Evolutionary conservation across 164 flowering plant genomes (phyloP).

Genomic region (Cinnamomum chago): DNA sequence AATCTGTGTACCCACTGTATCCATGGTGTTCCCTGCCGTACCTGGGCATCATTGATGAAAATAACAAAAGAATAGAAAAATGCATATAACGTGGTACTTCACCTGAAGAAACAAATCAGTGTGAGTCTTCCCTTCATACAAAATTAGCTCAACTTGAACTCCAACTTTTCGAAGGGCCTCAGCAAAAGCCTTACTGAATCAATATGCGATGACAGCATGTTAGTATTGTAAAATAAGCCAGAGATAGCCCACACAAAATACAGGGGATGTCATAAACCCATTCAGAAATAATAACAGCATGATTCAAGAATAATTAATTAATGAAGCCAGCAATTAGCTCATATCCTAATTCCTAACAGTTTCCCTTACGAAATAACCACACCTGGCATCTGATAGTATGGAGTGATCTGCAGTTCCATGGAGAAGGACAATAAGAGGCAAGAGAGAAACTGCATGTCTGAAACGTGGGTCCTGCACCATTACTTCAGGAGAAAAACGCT

Average conservation of each 20-base stretch:
- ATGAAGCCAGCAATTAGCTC: not conserved
- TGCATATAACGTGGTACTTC: constrained; percentile 9
- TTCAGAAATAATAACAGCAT: too few relatives aligned
- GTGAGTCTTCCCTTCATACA: constrained; percentile 85
- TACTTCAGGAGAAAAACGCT: constrained; percentile 70
- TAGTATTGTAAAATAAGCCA: not conserved
- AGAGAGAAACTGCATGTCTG: constrained; percentile 46
- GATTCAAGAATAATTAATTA: not conserved
- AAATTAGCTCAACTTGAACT: constrained; percentile 54
- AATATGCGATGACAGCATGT: not conserved
- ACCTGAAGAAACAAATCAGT: constrained; percentile 95
- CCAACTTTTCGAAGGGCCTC: constrained; percentile 59
- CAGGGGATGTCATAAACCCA: not conserved
- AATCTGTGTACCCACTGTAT: too few relatives aligned
- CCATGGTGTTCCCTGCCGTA: too few relatives aligned
- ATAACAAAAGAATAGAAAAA: not conserved
- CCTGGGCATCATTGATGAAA: too few relatives aligned
- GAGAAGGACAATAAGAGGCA: constrained; percentile 67
- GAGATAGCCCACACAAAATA: not conserved
- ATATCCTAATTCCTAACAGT: constrained; percentile 1
- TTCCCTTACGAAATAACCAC: constrained; percentile 4
- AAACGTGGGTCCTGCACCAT: constrained; percentile 48
- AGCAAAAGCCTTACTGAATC: constrained; percentile 64
- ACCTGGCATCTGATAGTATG: constrained; percentile 87
- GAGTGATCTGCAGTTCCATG: constrained; percentile 87